These are phyloP conservation scores for Camellia japonica DNA, from an alignment of 148 eudicot genomes.

Conservation along the genomic window DNA sequence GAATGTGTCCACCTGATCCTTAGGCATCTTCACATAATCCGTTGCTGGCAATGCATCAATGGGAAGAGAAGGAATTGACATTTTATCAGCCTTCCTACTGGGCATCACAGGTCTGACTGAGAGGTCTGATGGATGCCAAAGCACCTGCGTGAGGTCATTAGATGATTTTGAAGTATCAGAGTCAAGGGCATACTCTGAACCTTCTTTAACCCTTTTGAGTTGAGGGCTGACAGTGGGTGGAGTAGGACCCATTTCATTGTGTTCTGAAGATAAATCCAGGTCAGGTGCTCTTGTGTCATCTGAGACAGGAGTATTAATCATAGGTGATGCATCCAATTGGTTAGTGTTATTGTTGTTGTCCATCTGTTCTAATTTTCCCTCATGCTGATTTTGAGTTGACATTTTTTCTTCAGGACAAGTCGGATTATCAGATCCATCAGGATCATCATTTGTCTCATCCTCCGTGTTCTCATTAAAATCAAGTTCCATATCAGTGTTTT, in stretches of 20 bases:
- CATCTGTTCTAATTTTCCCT: constrained; percentile 37
- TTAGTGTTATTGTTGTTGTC: constrained; percentile 15
- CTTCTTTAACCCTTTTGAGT: constrained; percentile 48
- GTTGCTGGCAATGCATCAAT: constrained; percentile 59
- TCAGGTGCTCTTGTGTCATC: constrained; percentile 43
- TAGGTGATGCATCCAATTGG: constrained; percentile 36
- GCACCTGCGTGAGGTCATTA: constrained; percentile 61
- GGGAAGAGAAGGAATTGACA: constrained; percentile 57
- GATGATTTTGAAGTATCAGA: constrained; percentile 53
- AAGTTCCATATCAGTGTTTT: constrained; percentile 97
- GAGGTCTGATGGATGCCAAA: constrained; percentile 99
- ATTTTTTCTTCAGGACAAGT: constrained; percentile 45
- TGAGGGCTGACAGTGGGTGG: constrained; percentile 74
- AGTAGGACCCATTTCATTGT: constrained; percentile 40
- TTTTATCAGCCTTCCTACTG: constrained; percentile 76
- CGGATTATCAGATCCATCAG: constrained; percentile 56
- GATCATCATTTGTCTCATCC: constrained; percentile 77
- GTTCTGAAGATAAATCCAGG: constrained; percentile 54
- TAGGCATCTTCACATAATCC: constrained; percentile 75
- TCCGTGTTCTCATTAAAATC: constrained; percentile 87
- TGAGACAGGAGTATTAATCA: constrained; percentile 22
- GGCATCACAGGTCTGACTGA: constrained; percentile 99
- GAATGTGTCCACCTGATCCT: constrained; percentile 64
- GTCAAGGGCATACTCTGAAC: constrained; percentile 50
- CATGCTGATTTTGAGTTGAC: constrained; percentile 37